A percentile compares a stretch with the other conserved stretches of the same genome.
phyloP scores from a whole-genome alignment of 495 filamentous ascomycete species.

The Neurospora pannonica region DNA sequence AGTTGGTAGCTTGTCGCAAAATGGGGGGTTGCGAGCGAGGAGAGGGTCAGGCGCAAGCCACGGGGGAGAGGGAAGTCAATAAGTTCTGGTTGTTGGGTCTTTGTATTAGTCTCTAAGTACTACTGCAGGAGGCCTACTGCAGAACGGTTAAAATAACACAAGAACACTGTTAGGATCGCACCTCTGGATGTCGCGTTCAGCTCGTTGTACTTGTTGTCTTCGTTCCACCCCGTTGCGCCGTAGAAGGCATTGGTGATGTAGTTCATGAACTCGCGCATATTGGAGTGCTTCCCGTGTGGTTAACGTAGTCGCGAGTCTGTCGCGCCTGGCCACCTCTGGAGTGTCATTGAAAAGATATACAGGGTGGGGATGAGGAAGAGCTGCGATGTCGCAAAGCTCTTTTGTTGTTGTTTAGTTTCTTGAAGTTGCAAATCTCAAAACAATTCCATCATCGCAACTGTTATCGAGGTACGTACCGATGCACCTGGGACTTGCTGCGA shows the following conservation, averaged over 20 bases:
- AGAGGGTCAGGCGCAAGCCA: slow-evolving; percentile 71
- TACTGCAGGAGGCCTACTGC: slow-evolving; percentile 1
- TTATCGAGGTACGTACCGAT: not conserved
- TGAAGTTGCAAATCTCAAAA: not conserved
- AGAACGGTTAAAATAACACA: too few species aligned
- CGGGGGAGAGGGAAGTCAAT: slow-evolving; percentile 76
- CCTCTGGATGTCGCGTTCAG: slow-evolving; percentile 82
- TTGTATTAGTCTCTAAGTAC: not conserved
- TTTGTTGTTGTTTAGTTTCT: not conserved
- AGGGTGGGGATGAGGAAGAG: not conserved
- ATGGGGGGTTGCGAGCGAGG: slow-evolving; percentile 81
- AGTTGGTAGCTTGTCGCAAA: slow-evolving; percentile 88
- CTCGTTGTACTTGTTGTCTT: slow-evolving; percentile 84
- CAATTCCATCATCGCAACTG: not conserved
- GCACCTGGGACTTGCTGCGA: not conserved
- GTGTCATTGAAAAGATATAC: slow-evolving; percentile 10
- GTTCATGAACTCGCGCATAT: slow-evolving; percentile 97
- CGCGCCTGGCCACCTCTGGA: slow-evolving; percentile 8
- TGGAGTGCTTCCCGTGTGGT: not conserved
- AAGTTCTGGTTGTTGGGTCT: slow-evolving; percentile 46
- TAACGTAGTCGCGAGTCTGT: slow-evolving; percentile 9
- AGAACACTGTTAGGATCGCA: slow-evolving; percentile 15
- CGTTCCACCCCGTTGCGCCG: slow-evolving; percentile 77
- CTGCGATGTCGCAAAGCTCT: not conserved
- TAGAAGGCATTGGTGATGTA: slow-evolving; percentile 92